Conservation (phyloP, 306 rosid species). For the Neltuma alba region DNA sequence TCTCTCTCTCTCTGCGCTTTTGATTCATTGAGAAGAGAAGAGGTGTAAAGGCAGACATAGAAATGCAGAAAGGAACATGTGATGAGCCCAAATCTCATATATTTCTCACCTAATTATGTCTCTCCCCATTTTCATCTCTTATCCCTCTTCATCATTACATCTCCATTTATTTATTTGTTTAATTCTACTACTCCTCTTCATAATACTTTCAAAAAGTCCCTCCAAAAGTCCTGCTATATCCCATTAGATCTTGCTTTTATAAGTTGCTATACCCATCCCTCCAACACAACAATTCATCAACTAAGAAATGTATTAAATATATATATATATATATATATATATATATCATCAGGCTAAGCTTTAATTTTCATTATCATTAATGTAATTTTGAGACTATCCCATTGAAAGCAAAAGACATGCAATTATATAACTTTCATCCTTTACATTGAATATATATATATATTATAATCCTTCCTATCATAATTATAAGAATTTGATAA, state of each 20-base stretch:
- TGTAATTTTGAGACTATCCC: too few relatives aligned
- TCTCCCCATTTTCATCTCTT: slow-evolving; percentile 45
- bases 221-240: neutral
- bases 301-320: too few relatives aligned
- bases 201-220: slow-evolving; percentile 15
- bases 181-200: slow-evolving; percentile 45
- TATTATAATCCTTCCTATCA: too few relatives aligned
- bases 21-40: slow-evolving; percentile 31
- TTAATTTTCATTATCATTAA: too few relatives aligned
- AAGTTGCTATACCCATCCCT: neutral
- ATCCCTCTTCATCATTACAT: slow-evolving; percentile 54
- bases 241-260: slow-evolving; percentile 3
- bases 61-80: slow-evolving; percentile 51
- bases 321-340: too few relatives aligned
- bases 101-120: slow-evolving; percentile 66
- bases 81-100: slow-evolving; percentile 54
- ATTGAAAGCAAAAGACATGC: too few relatives aligned
- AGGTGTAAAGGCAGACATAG: slow-evolving; percentile 64
- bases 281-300: slow-evolving; percentile 3
- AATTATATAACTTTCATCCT: too few relatives aligned
- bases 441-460: too few relatives aligned
- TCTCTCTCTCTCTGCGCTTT: slow-evolving; percentile 28
- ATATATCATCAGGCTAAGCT: too few relatives aligned
- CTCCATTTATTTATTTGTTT: neutral
- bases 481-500: too few relatives aligned